Evolutionary conservation across 257 asterid genomes (phyloP).

Genomic region (Parsonsia alboflavescens): DNA sequence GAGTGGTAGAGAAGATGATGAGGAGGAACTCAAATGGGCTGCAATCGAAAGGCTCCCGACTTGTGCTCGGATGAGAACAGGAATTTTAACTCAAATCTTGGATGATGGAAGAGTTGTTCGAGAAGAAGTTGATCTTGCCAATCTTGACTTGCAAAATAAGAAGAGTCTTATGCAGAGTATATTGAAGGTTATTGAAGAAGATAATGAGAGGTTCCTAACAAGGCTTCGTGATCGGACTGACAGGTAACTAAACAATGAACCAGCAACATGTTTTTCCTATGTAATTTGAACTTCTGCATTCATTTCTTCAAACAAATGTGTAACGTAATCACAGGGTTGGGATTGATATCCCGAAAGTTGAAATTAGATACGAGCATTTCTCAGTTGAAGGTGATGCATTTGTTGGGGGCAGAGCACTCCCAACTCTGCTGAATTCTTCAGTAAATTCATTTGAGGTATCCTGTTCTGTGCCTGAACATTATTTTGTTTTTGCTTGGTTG

Average conservation of each 20-base stretch:
- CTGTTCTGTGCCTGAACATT: background rate
- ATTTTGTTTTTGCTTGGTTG: background rate
- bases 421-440: constrained; percentile 62
- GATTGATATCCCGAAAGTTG: constrained; percentile 52
- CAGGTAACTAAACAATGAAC: constrained; percentile 30
- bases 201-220: constrained; percentile 57
- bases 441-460: constrained; percentile 59
- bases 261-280: background rate
- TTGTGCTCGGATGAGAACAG: constrained; percentile 62
- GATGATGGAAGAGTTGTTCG: constrained; percentile 56
- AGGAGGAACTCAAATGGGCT: constrained; percentile 78
- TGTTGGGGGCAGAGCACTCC: constrained; percentile 74
- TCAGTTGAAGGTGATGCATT: constrained; percentile 71
- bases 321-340: constrained; percentile 45
- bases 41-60: constrained; percentile 87
- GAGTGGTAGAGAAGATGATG: constrained; percentile 62
- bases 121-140: constrained; percentile 57
- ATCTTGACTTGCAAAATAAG: constrained; percentile 55
- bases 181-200: constrained; percentile 61
- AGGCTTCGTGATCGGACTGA: constrained; percentile 59
- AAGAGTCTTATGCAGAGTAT: constrained; percentile 59
- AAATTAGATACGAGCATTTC: constrained; percentile 57
- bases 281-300: background rate
- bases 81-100: constrained; percentile 54
- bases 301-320: background rate